Evolutionary conservation across 2,329 filamentous ascomycete species (phyloP).

Genomic region (Clonostachys sp.): DNA sequence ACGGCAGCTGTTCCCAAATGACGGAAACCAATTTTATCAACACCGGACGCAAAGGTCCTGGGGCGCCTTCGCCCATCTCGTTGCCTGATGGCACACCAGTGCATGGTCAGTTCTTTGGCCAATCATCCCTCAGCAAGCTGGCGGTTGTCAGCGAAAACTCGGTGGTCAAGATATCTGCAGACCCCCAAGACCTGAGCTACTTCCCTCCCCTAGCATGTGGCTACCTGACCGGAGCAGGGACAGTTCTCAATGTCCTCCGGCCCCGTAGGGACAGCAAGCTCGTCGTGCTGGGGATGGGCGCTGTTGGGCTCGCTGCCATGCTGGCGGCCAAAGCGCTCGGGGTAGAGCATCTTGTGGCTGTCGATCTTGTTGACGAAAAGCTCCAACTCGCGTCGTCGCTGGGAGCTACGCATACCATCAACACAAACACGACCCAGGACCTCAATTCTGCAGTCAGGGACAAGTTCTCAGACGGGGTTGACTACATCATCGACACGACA

Average conservation of each 20-base stretch:
- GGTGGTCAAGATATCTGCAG: constrained; percentile 15
- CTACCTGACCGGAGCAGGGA: constrained; percentile 27
- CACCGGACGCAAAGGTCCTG: constrained; percentile 4
- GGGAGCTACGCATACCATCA: constrained; percentile 24
- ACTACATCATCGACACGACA: constrained; percentile 18
- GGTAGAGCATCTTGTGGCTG: constrained; percentile 18
- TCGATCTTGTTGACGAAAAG: constrained; percentile 18
- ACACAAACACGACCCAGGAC: constrained; percentile 7
- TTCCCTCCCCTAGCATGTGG: constrained; percentile 24
- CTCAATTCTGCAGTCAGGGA: constrained; percentile 15
- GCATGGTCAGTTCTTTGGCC: constrained; percentile 24
- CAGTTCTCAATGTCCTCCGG: constrained; percentile 22
- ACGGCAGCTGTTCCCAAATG: constrained; percentile 10
- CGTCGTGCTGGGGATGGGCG: constrained; percentile 25
- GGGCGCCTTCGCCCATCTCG: constrained; percentile 11
- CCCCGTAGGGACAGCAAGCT: constrained; percentile 13
- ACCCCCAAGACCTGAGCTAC: constrained; percentile 11
- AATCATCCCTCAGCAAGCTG: constrained; percentile 22
- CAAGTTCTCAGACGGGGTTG: constrained; percentile 11
- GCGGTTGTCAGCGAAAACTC: constrained; percentile 19
- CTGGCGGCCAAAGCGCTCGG: constrained; percentile 20
- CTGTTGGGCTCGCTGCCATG: constrained; percentile 24
- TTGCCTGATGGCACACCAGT: constrained; percentile 4
- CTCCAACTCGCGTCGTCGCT: constrained; percentile 19
- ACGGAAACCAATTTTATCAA: constrained; percentile 14